These are phyloP conservation scores for Pseudofabraea citricarpa DNA, from an alignment of 2,329 filamentous ascomycete species.

Conservation along the genomic window DNA sequence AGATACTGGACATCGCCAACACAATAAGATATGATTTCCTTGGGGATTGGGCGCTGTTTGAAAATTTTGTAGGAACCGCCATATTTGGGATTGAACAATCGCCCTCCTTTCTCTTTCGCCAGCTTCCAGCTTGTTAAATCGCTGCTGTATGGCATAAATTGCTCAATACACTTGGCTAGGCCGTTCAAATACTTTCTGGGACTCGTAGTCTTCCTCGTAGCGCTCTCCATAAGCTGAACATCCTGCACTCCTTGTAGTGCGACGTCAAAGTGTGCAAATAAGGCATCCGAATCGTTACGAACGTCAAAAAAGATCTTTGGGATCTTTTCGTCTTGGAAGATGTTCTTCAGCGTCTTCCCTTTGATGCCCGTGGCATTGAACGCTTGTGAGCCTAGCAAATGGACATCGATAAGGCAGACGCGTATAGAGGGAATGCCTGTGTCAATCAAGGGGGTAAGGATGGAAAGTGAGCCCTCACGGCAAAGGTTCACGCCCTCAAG, in stretches of 20 bases:
- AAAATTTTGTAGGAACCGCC: slow-evolving; percentile 44
- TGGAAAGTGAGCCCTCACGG: slow-evolving; percentile 21
- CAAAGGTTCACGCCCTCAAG: slow-evolving; percentile 22
- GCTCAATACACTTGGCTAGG: slow-evolving; percentile 33
- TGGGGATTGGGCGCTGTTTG: slow-evolving; percentile 35
- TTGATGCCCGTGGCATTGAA: slow-evolving; percentile 21
- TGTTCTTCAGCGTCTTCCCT: slow-evolving; percentile 22
- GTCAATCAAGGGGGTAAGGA: slow-evolving; percentile 20
- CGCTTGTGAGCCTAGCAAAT: slow-evolving; percentile 18
- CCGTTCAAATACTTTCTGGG: slow-evolving; percentile 27
- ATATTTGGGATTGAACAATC: slow-evolving; percentile 32
- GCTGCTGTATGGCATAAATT: slow-evolving; percentile 2
- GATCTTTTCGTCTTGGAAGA: slow-evolving; percentile 23
- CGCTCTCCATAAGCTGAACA: slow-evolving; percentile 8
- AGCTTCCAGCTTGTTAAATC: slow-evolving; percentile 8
- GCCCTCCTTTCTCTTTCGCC: slow-evolving; percentile 31
- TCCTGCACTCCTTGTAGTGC: neutral
- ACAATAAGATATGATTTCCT: slow-evolving; percentile 39
- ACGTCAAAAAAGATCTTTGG: slow-evolving; percentile 45
- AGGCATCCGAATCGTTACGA: slow-evolving; percentile 51
- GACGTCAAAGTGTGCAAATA: slow-evolving; percentile 36
- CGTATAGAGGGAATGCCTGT: slow-evolving; percentile 30
- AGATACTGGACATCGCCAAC: slow-evolving; percentile 38
- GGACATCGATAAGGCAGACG: slow-evolving; percentile 27
- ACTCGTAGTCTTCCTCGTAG: slow-evolving; percentile 2